Evolutionary conservation across 345 rosid species (phyloP).

Genomic region (Hibiscus tridactylites): DNA sequence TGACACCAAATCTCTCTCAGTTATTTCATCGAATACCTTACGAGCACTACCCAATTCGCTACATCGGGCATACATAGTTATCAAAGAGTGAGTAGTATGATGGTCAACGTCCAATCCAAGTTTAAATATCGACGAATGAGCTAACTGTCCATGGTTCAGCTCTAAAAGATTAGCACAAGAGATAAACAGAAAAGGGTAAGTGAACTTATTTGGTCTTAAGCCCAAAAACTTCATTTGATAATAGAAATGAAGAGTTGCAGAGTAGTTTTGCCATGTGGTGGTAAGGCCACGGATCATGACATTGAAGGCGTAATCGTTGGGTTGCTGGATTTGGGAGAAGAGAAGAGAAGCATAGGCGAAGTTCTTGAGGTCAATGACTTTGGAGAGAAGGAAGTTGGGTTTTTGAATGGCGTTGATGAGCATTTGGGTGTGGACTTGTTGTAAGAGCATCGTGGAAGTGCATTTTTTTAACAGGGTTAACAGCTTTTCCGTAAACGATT

Average conservation of each 20-base stretch:
- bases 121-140: slow-evolving; percentile 50
- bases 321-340: slow-evolving; percentile 44
- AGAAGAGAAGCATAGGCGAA: slow-evolving; percentile 47
- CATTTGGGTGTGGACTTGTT: slow-evolving; percentile 74
- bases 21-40: slow-evolving; percentile 69
- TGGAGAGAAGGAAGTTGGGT: slow-evolving; percentile 64
- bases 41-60: slow-evolving; percentile 32
- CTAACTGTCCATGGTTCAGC: slow-evolving; percentile 37
- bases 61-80: slow-evolving; percentile 50
- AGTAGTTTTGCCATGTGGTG: slow-evolving; percentile 42
- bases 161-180: slow-evolving; percentile 52
- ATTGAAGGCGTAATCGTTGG: slow-evolving; percentile 67
- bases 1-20: slow-evolving; percentile 50
- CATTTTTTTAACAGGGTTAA: slow-evolving; percentile 37
- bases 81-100: slow-evolving; percentile 61
- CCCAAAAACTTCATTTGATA: slow-evolving; percentile 50
- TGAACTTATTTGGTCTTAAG: slow-evolving; percentile 56
- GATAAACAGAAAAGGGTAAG: slow-evolving; percentile 64
- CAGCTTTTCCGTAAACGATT: slow-evolving; percentile 21
- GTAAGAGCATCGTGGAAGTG: slow-evolving; percentile 25
- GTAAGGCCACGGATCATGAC: slow-evolving; percentile 72
- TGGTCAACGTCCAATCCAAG: slow-evolving; percentile 45
- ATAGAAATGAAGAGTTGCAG: slow-evolving; percentile 36
- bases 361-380: slow-evolving; percentile 51
- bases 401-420: slow-evolving; percentile 30